Evolutionary conservation across 148 eudicot genomes (phyloP).

Genomic region (Silene uniflora): DNA sequence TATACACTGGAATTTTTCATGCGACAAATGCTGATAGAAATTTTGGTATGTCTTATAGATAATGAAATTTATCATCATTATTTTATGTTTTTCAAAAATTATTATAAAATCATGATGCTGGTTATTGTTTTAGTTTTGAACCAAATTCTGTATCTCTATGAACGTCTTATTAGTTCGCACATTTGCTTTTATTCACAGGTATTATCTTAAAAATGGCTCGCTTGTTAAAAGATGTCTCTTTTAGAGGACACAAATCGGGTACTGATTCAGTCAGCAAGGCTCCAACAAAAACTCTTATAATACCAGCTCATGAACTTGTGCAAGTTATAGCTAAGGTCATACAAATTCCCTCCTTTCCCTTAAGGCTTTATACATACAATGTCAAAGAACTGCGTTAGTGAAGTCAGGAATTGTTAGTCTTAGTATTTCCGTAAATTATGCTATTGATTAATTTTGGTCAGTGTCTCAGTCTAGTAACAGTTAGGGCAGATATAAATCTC

Average conservation of each 20-base stretch:
- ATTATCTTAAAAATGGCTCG: constrained; percentile 87
- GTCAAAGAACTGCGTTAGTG: not conserved
- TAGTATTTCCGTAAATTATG: not conserved
- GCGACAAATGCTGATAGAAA: constrained; percentile 68
- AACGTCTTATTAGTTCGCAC: not conserved
- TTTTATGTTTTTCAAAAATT: not conserved
- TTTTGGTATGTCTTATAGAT: constrained; percentile 54
- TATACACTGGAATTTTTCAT: constrained; percentile 78
- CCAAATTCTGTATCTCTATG: not conserved
- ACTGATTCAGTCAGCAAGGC: constrained; percentile 51
- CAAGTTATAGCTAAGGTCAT: constrained; percentile 87
- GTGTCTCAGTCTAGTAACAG: not conserved
- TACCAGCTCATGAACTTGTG: constrained; percentile 76
- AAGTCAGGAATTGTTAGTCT: not conserved
- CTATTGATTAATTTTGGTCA: not conserved
- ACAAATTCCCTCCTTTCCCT: constrained; percentile 3
- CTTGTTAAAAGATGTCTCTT: constrained; percentile 48
- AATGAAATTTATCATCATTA: not conserved
- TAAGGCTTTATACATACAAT: not conserved
- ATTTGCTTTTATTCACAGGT: constrained; percentile 42
- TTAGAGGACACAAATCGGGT: constrained; percentile 45
- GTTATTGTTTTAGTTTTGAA: not conserved
- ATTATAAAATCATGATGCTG: not conserved
- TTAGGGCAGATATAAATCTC: not conserved
- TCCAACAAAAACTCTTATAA: constrained; percentile 61